Evolutionary conservation across 768 basidiomycete species (phyloP).

Genomic region (Boletus reticuloceps): DNA sequence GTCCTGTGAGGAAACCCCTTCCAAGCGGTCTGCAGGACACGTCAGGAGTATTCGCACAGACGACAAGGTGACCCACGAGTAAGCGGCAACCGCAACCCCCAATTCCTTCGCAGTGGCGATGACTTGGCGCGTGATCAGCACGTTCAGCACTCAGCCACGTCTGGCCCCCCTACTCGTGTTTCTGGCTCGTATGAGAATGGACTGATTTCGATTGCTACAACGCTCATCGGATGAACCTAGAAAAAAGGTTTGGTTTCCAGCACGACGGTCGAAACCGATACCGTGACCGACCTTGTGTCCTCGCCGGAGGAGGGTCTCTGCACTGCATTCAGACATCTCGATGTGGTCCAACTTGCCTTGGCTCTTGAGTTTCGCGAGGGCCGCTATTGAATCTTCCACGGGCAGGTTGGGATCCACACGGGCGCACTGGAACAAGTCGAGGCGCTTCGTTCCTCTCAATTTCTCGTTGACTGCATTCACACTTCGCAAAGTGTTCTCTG

Average conservation of each 20-base stretch:
- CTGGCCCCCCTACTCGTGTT: conserved; percentile 38
- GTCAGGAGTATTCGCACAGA: not conserved
- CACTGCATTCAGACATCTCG: conserved; percentile 54
- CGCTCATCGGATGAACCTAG: conserved; percentile 53
- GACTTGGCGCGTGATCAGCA: too few species aligned
- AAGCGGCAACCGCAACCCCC: conserved; percentile 56
- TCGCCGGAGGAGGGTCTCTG: conserved; percentile 48
- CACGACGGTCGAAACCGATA: not conserved
- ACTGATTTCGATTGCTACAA: conserved; percentile 68
- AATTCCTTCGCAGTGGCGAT: too few species aligned
- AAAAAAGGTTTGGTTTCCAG: not conserved
- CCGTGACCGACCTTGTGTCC: conserved; percentile 20
- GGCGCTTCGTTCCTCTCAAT: conserved; percentile 50
- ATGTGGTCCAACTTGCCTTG: conserved; percentile 47
- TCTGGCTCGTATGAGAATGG: conserved; percentile 55
- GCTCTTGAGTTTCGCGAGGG: conserved; percentile 39
- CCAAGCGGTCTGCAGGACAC: conserved; percentile 45
- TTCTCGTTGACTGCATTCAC: conserved; percentile 40
- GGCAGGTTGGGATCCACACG: conserved; percentile 41
- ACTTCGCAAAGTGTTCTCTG: conserved; percentile 45
- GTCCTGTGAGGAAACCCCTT: conserved; percentile 46
- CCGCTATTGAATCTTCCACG: conserved; percentile 45
- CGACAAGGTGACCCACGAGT: conserved; percentile 38
- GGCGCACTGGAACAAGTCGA: conserved; percentile 59
- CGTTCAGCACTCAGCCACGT: not conserved